These are phyloP conservation scores for Pythium brachiatum DNA, from an alignment of 352 stramenopile genomes.

Conservation along the genomic window DNA sequence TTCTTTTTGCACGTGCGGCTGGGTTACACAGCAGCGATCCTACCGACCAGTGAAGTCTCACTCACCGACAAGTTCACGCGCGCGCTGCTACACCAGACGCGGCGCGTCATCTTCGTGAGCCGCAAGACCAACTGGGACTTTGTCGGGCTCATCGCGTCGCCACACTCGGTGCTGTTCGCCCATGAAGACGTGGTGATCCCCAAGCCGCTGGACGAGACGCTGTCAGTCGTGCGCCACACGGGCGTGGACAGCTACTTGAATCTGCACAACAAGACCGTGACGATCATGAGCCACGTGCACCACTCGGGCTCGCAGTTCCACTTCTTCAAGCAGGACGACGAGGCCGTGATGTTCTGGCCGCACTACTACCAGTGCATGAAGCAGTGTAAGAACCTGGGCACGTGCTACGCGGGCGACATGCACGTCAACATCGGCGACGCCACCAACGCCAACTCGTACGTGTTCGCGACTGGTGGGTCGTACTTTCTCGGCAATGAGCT, in stretches of 20 bases:
- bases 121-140: slow-evolving; percentile 81
- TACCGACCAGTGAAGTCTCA: slow-evolving; percentile 39
- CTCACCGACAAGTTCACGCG: slow-evolving; percentile 47
- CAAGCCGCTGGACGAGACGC: slow-evolving; percentile 42
- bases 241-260: slow-evolving; percentile 74
- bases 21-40: slow-evolving; percentile 51
- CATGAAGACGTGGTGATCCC: slow-evolving; percentile 65
- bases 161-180: slow-evolving; percentile 64
- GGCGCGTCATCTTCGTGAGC: slow-evolving; percentile 67
- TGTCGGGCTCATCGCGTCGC: slow-evolving; percentile 58
- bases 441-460: slow-evolving; percentile 70
- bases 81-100: slow-evolving; percentile 50
- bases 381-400: slow-evolving; percentile 59
- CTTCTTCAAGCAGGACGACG: slow-evolving; percentile 74
- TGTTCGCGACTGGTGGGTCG: slow-evolving; percentile 72
- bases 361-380: slow-evolving; percentile 77
- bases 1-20: slow-evolving; percentile 67
- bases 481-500: slow-evolving; percentile 75
- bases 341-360: slow-evolving; percentile 75
- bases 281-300: slow-evolving; percentile 73
- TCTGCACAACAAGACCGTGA: slow-evolving; percentile 80
- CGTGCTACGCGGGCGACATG: slow-evolving; percentile 78
- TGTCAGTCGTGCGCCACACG: slow-evolving; percentile 57
- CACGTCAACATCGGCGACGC: slow-evolving; percentile 70
- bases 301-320: slow-evolving; percentile 44